Evolutionary conservation across 495 filamentous ascomycete species (phyloP), one percentile per base, ranked within the genome.

Genomic region (Cryomyces minteri): DNA sequence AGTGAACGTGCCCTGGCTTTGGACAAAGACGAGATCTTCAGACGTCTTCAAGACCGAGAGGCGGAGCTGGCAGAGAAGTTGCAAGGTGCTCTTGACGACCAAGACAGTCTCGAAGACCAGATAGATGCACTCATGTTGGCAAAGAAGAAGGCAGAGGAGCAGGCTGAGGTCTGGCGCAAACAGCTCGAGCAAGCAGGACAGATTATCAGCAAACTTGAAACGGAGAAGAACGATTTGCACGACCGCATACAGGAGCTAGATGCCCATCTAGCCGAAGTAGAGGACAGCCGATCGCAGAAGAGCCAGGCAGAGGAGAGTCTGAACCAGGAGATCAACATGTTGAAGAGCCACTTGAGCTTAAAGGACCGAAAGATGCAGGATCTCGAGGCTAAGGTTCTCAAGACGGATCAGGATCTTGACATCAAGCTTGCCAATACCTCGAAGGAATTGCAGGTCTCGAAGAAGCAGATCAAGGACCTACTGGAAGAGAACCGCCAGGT

Each of bases 21-120:
- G 6, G 92, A 99, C 60, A 99, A 96, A 57, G 92, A 99, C 51
- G 90, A 96, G 50, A 96, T 99, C 34, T 95, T 95, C 67, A 90
- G 88, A 57, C 74, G 92, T 12, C 68, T 95, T n/a, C 88, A 94
- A 55, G 58, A 80, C 33, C 77, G 88, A 28, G 90, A 96, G 58
- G 75, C 78, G 4, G 88, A 95, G 54, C 69, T 99, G 0, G 79
- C 73, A 12, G 92, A 99, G 54, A 94, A 96, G 63, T 68, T 99
- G 18, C 73, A 85, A 9, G 90, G 79, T 32, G 88, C 90, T n/a
- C 71, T 95, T 41, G 82, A 94, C 12, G 92, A 99, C 51, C 90
- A 96, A 60, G 92, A 96, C 56, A 76, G 75, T 31, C 73, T 96
- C 2, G 92, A 99, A 58, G 83, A 87, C 39, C 87, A 96, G 57